Percentiles rank a stretch among this genome's conserved stretches.
phyloP scores from a whole-genome alignment of 306 rosid genomes.

The Castanopsis chinensis region DNA sequence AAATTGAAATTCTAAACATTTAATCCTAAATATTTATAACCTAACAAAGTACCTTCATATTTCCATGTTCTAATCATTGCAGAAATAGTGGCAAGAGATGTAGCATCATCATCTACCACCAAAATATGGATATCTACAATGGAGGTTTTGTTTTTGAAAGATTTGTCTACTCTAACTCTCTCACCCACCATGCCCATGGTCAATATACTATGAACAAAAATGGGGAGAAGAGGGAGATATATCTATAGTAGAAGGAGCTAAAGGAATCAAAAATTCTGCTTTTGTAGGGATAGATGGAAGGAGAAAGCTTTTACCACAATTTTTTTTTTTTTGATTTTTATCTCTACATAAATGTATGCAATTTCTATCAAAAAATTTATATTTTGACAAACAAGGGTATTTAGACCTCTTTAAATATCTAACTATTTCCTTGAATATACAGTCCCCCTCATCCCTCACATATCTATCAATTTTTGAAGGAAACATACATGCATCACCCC shows the following conservation, averaged over 20 bases:
- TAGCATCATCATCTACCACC: conserved; percentile 64
- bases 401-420: no score
- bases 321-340: not conserved
- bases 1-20: no score
- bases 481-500: not conserved
- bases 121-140: conserved; percentile 35
- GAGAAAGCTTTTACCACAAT: not conserved
- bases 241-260: not conserved
- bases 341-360: not conserved
- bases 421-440: no score
- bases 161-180: conserved; percentile 8
- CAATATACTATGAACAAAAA: no score
- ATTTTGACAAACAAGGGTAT: no score
- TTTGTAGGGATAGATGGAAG: not conserved
- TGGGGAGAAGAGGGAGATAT: not conserved
- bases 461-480: not conserved
- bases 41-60: conserved; percentile 42
- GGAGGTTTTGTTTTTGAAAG: not conserved
- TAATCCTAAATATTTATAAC: no score
- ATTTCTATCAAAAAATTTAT: no score
- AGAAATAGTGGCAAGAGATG: conserved; percentile 37
- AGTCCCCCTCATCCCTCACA: no score
- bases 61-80: conserved; percentile 46
- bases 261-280: not conserved
- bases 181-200: conserved; percentile 25